Evolutionary conservation across 306 rosid genomes (phyloP).

Genomic region (Cucurbita argyrosperma): DNA sequence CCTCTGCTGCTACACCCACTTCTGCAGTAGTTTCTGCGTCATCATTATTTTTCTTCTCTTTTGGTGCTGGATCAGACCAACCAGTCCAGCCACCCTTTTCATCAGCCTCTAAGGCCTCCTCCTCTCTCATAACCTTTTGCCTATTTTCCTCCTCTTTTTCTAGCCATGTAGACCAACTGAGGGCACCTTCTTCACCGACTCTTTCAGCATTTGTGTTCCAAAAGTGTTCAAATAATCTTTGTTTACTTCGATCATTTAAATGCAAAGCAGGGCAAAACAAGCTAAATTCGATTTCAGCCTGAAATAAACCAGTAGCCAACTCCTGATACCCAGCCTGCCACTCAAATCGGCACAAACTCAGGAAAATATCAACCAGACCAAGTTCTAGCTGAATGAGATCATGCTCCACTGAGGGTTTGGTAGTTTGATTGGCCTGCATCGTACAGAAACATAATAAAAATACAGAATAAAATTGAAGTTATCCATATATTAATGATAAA

Average conservation of each 20-base stretch:
- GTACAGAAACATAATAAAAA: background rate
- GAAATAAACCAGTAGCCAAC: constrained; percentile 80
- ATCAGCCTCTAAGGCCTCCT: constrained; percentile 34
- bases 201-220: constrained; percentile 72
- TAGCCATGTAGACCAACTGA: constrained; percentile 94
- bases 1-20: constrained; percentile 28
- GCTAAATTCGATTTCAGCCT: constrained; percentile 90
- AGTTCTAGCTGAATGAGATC: constrained; percentile 59
- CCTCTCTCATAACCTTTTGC: constrained; percentile 50
- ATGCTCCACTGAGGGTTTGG: constrained; percentile 34
- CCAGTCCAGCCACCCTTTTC: constrained; percentile 95
- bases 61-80: constrained; percentile 70
- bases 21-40: constrained; percentile 20
- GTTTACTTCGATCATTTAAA: constrained; percentile 65
- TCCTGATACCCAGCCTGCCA: constrained; percentile 95
- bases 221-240: constrained; percentile 74
- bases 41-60: constrained; percentile 20
- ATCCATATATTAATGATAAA: background rate
- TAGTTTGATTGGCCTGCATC: constrained; percentile 38
- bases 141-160: constrained; percentile 89
- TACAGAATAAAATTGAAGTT: background rate
- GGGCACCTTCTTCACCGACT: constrained; percentile 85
- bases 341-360: constrained; percentile 78
- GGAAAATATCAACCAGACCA: constrained; percentile 82
- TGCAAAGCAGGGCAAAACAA: constrained; percentile 80